phyloP scores from a whole-genome alignment of 805 yeast genomes.

The Deakozyma indianensis region DNA sequence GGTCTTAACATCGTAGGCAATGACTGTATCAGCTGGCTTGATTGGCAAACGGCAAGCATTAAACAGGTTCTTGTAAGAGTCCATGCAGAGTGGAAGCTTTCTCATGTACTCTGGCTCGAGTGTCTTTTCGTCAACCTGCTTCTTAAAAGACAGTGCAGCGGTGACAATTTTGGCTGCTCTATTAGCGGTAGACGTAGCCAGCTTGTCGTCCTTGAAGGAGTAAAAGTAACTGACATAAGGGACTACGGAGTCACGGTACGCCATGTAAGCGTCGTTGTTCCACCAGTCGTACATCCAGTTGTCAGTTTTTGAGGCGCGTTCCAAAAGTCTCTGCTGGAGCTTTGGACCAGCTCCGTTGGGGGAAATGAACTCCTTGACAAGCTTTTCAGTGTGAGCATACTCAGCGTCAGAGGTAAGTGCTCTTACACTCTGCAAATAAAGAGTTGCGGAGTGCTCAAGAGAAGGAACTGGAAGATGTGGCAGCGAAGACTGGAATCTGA shows the following conservation, averaged over 20 bases:
- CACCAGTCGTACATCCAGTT: constrained; percentile 90
- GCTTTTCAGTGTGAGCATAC: constrained; percentile 35
- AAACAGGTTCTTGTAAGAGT: constrained; percentile 81
- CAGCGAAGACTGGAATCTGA: constrained; percentile 52
- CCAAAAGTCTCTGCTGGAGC: constrained; percentile 51
- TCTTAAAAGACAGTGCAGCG: constrained; percentile 55
- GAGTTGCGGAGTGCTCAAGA: constrained; percentile 50
- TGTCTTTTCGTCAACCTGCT: constrained; percentile 50
- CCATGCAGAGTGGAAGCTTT: constrained; percentile 86
- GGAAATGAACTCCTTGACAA: constrained; percentile 50
- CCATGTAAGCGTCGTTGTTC: constrained; percentile 87
- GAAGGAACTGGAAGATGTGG: constrained; percentile 85
- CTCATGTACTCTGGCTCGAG: constrained; percentile 68
- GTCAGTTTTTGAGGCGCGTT: constrained; percentile 45
- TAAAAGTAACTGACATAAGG: constrained; percentile 89
- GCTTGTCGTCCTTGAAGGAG: constrained; percentile 54
- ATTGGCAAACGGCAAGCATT: constrained; percentile 74
- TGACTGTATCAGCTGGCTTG: constrained; percentile 39
- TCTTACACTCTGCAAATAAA: constrained; percentile 56
- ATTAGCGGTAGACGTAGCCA: constrained; percentile 21
- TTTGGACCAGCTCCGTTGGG: constrained; percentile 50
- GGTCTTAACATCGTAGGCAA: constrained; percentile 28
- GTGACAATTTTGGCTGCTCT: constrained; percentile 67
- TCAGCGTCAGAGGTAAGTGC: constrained; percentile 46
- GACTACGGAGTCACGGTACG: constrained; percentile 85